Base-by-base conservation (phyloP, 2,329 filamentous ascomycete genomes). In the Claviceps lovelessii region DNA sequence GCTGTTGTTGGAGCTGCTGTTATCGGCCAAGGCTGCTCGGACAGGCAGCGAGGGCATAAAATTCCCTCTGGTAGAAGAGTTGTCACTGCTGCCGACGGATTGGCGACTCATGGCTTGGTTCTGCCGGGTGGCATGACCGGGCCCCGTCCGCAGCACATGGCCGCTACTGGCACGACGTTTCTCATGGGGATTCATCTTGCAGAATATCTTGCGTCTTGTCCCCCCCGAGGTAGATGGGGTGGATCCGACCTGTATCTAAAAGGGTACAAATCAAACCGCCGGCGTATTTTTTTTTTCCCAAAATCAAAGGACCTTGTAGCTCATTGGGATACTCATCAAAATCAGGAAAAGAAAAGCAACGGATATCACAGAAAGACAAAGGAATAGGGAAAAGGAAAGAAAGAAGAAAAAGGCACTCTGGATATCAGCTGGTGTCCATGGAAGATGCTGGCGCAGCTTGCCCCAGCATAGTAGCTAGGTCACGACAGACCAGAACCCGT, bases 81-180 rank as follows among this genome's bases (percentile, higher is more conserved):
- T 46, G 44, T 11, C 23, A 28, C 15, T 29, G 23, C 23, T 17
- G 42, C n/a, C 37, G 42, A 19, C 37, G 23, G 49, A 23, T 28
- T n/a, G 23, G 37, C 23, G n/a, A 48, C 31, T 45, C 42, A 37
- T 55, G 61, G 63, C 49, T 8, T 49, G 37, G 55, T 53, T 35
- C 57, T 60, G 50, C 57, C 60, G 53, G 57, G 57, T 54, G 56
- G 56, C 9, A 54, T 57, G 60, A 9, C 59, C 53, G 35, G 59
- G 50, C 4, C 56, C 56, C 6, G 62, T 54, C 41, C 61, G 62
- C 54, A 60, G 58, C 55, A 58, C 56, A 57, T 62, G 62, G 58
- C 59, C 57, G 54, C 63, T 58, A 52, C 62, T 63, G 54, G 64
- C 67, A 58, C 73, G 72, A 61, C 73, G 73, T 65, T 74, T 76